Base-by-base conservation (phyloP, 2,329 filamentous ascomycete species). In the Fusarium torreyae region DNA sequence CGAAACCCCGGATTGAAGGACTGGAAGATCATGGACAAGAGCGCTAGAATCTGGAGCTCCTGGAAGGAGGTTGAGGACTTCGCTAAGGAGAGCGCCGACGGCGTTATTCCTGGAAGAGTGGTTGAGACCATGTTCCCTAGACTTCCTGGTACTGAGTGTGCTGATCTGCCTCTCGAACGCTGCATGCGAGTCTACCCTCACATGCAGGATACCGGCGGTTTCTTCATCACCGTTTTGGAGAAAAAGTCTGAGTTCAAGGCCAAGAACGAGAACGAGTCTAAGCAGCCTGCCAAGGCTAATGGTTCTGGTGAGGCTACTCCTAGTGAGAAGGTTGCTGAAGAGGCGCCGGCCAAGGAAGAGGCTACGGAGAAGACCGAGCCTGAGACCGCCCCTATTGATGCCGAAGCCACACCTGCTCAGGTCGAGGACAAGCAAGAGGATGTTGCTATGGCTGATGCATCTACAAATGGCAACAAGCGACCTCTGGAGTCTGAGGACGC, bases 121-220 rank as follows among this genome's bases (percentile, higher is more conserved):
- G 86, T 88, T 6, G 88, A 93, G 74, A 90, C 89, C 77, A 97
- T 98, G 92, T 99, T 99, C 81, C 87, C 94, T 7, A 81, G 82
- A 39, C 85, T 88, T 0, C 84, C 85, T 59, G 82, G 81, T 17
- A 81, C 82, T 39, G 82, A 84, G 28, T 88, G 86, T 56, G 84
- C 87, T 80, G 76, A 87, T 80, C 85, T 98, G 24, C 94, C 94
- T 17, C 86, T 98, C 18, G 93, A 98, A 75, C 89, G 92, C 63
- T 98, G 95, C 81, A 94, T 98, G 87, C 89, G 96, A 66, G 90
- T 99, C 8, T 99, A 98, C 79, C 93, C 94, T 34, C 96, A 99
- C 79, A 87, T 94, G 77, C 96, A 99, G 81, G 94, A 99, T 75
- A 99, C 96, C 5, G 96, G 96, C 57, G 95, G 92, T 22, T 99